phyloP scores from a whole-genome alignment of 805 yeast genomes.

The Metschnikowia sp. region DNA sequence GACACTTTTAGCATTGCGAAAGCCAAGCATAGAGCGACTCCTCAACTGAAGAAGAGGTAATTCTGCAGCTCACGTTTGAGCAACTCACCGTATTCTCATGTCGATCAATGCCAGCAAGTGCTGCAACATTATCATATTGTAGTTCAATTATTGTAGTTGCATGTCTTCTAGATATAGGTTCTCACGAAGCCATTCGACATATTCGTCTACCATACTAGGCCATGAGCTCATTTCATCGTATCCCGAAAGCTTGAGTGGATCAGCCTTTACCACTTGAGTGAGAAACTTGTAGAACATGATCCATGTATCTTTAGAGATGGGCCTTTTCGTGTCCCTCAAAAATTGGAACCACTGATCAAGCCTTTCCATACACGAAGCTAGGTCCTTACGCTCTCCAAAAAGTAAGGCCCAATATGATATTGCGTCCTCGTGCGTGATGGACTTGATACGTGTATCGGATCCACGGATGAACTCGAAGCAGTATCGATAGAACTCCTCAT shows the following conservation, averaged over 20 bases:
- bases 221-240: slow-evolving; percentile 86
- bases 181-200: slow-evolving; percentile 54
- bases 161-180: slow-evolving; percentile 14
- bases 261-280: slow-evolving; percentile 42
- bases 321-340: slow-evolving; percentile 41
- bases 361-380: slow-evolving; percentile 22
- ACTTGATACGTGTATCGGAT: slow-evolving; percentile 46
- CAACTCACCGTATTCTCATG: too few relatives aligned
- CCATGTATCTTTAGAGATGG: slow-evolving; percentile 78
- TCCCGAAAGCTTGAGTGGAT: slow-evolving; percentile 45
- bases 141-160: not conserved
- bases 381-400: slow-evolving; percentile 27
- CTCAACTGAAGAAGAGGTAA: slow-evolving; percentile 26
- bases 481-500: slow-evolving; percentile 62
- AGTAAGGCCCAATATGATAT: slow-evolving; percentile 75
- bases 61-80: too few relatives aligned
- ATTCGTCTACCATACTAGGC: slow-evolving; percentile 88
- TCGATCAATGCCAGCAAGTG: too few relatives aligned
- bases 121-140: not conserved
- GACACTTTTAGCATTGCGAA: slow-evolving; percentile 37
- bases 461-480: slow-evolving; percentile 67
- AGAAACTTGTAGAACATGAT: slow-evolving; percentile 72
- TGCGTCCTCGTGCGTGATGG: slow-evolving; percentile 58
- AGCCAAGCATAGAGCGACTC: slow-evolving; percentile 40
- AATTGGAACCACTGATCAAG: slow-evolving; percentile 59